Base-by-base conservation (phyloP, 257 asterid genomes). In the Cinchona pubescens region DNA sequence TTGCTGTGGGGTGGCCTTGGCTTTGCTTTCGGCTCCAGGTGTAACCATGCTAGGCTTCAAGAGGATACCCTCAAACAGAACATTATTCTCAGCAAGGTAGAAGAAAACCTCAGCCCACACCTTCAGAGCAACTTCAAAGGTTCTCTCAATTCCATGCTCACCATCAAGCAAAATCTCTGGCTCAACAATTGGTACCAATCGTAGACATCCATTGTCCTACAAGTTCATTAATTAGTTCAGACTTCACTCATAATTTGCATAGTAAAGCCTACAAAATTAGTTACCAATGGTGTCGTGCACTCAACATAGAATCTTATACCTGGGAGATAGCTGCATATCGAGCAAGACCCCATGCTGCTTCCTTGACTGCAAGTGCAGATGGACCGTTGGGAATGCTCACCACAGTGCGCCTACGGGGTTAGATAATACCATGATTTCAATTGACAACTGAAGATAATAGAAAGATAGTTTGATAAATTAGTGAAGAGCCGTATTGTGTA, bases 281-380 rank as follows among this genome's bases (percentile, higher is more conserved):
- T n/a, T n/a, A n/a, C n/a, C n/a, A n/a, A 8, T 0, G 43, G 34
- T 48, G 55, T 48, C 21, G 38, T 30, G n/a, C 4, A 16, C 12
- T 2, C 7, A 19, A 10, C 55, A 65, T n/a, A 25, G 25, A 48
- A 49, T 60, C 25, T 45, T 40, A 3, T 77, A 86, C 96, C 82
- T 89, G 96, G 18, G 95, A 91, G 77, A 91, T 89, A 67, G 93
- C 89, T 45, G 95, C 96, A 62, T 87, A 91, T 80, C 93, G 86
- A 51, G 96, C 95, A 64, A 91, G 95, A 71, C 95, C 95, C 96
- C 97, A 91, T 5, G 97, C 97, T 27, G 95, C 97, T 79, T 91
- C 97, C 79, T 91, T 89, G 61, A 89, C 90, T 3, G 97, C 97
- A 58, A 91, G 84, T 29, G 86, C 97, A 27, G 95, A 81, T 56